Evolutionary conservation across 2,329 filamentous ascomycete genomes (phyloP), one percentile per base, ranked within the genome.

Genomic region (Cadophora malorum): DNA sequence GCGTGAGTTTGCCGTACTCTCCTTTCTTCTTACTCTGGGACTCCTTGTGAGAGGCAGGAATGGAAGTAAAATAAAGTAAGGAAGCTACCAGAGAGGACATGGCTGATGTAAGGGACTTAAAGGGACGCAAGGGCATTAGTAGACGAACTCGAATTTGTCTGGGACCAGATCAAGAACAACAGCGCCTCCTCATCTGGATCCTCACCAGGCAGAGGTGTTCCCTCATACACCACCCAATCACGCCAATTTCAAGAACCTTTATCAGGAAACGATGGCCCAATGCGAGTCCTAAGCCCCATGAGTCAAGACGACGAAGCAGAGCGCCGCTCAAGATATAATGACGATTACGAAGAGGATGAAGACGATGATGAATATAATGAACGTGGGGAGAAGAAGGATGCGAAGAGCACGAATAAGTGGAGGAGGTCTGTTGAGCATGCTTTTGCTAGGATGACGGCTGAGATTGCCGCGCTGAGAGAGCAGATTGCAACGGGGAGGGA

Each of bases 121-220:
- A 90, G 87, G 60, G 94, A 97, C 78, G 93, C 93, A 8, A 87
- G 90, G 68, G 94, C 97, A 80, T 85, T 99, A 49, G 94, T 98
- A 47, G 86, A 90, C 10, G 96, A 99, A 79, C 87, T 99, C n/a
- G 96, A 99, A 80, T 99, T 98, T 76, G 95, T 99, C 49, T 99
- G 96, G 96, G 94, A 97, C 74, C 96, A 98, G 79, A 95, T 99
- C 74, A 97, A 96, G 79, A 91, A 91, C 74, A 97, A 95, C 75
- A 88, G 88, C 12, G 88, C 90, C 4, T 88, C 86, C 21, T 89
- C 90, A 47, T 81, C 89, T 49, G 78, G 85, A 50, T 84, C 86
- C 12, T 87, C 85, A 1, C 84, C 85, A n/a, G 83, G 84, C 71
- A 79, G 78, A 65, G 79, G 77, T 65, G 59, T 73, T 63, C 72